Percentiles rank a stretch among this genome's conserved stretches.
Conservation (phyloP, 352 stramenopile species). For the Globisporangium polare region DNA sequence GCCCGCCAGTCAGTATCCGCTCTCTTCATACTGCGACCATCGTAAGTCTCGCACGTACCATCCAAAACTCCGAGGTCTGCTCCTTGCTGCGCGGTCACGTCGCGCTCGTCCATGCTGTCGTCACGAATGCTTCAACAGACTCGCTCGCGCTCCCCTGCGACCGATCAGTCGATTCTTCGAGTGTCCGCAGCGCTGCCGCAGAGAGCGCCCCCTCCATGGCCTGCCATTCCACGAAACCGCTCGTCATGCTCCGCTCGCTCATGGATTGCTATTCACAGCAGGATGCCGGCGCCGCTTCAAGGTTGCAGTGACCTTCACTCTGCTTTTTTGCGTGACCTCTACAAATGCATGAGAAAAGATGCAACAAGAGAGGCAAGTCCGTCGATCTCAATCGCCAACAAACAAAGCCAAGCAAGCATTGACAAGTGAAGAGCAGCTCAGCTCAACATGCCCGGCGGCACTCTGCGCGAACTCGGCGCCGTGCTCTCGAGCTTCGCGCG, state of each 20-base stretch:
- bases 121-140: background rate
- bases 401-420: background rate
- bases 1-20: background rate
- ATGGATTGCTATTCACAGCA: background rate
- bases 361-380: background rate
- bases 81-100: background rate
- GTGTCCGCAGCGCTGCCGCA: background rate
- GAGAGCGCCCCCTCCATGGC: background rate
- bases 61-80: slow-evolving; percentile 1
- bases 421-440: background rate
- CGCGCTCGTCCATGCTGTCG: background rate
- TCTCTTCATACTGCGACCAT: background rate
- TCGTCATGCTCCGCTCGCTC: background rate
- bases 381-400: background rate
- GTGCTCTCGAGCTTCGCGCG: slow-evolving; percentile 67
- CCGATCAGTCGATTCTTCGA: background rate
- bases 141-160: background rate
- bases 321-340: background rate
- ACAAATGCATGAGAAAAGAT: background rate
- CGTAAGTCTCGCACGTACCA: background rate
- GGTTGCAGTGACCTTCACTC: slow-evolving; percentile 1
- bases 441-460: slow-evolving; percentile 12
- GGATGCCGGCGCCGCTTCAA: background rate
- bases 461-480: slow-evolving; percentile 35
- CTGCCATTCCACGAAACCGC: background rate